Evolutionary conservation across 2,329 filamentous ascomycete genomes (phyloP).

Genomic region (Leptographium flavum): DNA sequence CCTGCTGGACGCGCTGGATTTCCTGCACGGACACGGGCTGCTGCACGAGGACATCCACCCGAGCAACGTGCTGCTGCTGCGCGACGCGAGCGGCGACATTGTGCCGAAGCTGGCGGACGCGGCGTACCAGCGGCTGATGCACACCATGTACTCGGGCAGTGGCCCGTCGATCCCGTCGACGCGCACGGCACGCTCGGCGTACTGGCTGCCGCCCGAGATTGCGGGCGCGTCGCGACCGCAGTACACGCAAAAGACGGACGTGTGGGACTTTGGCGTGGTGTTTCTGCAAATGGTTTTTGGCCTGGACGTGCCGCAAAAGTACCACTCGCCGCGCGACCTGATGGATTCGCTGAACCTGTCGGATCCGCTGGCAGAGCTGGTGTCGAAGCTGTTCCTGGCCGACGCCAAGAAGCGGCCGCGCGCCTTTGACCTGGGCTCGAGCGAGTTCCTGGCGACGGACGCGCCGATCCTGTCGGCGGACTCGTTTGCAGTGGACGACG

Average conservation of each 20-base stretch:
- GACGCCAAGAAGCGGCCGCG: slow-evolving; percentile 75
- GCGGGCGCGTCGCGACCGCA: slow-evolving; percentile 45
- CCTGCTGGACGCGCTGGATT: slow-evolving; percentile 76
- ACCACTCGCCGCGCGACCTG: slow-evolving; percentile 63
- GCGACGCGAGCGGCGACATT: slow-evolving; percentile 52
- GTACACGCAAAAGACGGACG: slow-evolving; percentile 67
- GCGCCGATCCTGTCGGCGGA: slow-evolving; percentile 42
- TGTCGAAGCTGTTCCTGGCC: slow-evolving; percentile 70
- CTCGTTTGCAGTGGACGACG: slow-evolving; percentile 22
- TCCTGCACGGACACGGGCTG: slow-evolving; percentile 71
- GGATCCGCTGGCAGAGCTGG: slow-evolving; percentile 60
- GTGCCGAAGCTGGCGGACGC: slow-evolving; percentile 63
- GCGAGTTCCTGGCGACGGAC: slow-evolving; percentile 52
- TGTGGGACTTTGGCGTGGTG: slow-evolving; percentile 89
- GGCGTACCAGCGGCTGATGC: slow-evolving; percentile 54
- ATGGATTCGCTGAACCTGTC: slow-evolving; percentile 61
- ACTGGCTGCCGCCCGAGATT: slow-evolving; percentile 74
- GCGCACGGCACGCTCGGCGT: slow-evolving; percentile 55
- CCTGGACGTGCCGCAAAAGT: slow-evolving; percentile 57
- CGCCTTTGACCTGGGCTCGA: slow-evolving; percentile 58
- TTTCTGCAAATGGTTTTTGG: slow-evolving; percentile 93
- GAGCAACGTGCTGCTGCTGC: slow-evolving; percentile 64
- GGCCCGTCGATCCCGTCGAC: slow-evolving; percentile 36
- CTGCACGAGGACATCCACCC: slow-evolving; percentile 73
- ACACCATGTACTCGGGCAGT: slow-evolving; percentile 39